Base-by-base conservation (phyloP, 1,284 basidiomycete species). In the Golubevia sp. region DNA sequence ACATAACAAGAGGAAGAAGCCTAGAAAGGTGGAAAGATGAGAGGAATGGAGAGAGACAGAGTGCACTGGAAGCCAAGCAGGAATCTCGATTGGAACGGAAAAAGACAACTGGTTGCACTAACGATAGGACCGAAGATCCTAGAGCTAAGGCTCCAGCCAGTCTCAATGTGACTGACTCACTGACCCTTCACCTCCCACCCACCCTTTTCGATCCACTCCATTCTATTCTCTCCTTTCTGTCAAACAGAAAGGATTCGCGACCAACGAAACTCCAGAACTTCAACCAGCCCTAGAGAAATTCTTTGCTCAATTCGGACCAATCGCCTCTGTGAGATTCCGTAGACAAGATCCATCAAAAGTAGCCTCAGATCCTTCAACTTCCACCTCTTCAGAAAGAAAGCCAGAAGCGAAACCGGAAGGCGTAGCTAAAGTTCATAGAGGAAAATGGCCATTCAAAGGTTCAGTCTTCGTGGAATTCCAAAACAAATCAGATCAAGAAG, bases 391-490 rank as follows among this genome's bases (percentile, higher is more conserved):
- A 8, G 38, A 44, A 44, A 23, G 18, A 49, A 49, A 49, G 48
- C 24, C 51, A 25, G 27, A 11, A 53, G 3, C 11, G 24, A 25
- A 53, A 53, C 13, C 1, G 24, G 24, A 53, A 53, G 11, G 11
- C 64, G 76, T 20, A 76, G 79, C 57, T 61, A 65, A 49, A 67
- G 66, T 56, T 24, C 48, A n/a, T 30, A 51, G 26, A 71, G 73
- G 20, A 72, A 73, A 55, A 71, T 70, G 44, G 51, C 27, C 27
- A 53, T 83, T 83, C 71, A 81, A 83, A 68, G 69, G 74, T 38
- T 80, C 77, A 49, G 80, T 83, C 25, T 83, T 83, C 59, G 79
- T 81, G 58, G 80, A 83, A 63, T 83, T 83, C 30, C 67, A 70
- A 26, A 58, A 71, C 2, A 61, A 70, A 54, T 68, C 71, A 8